Evolutionary conservation across 2,329 filamentous ascomycete genomes (phyloP), one percentile per base, ranked within the genome.

Genomic region (Neofusicoccum laricinum): DNA sequence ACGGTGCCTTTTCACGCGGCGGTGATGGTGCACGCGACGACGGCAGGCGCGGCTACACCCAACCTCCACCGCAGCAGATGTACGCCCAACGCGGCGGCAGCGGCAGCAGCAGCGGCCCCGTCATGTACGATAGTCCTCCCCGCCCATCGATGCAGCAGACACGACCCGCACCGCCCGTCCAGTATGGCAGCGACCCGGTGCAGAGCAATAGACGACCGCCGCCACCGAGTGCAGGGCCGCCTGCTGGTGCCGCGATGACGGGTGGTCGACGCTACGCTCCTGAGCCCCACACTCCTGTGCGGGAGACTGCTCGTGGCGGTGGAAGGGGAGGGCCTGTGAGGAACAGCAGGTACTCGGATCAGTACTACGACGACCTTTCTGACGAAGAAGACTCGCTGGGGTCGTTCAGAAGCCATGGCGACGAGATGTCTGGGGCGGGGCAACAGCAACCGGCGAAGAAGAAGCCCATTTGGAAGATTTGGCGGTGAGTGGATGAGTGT

Each of bases 381-480:
- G 48, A 61, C 14, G 66, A 68, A 55, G 66, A 69, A 8, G 58
- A 50, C 15, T 66, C 75, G 71, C 43, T 69, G 71, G 40, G 53
- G 10, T 49, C 38, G 7, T 78, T 72, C 10, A 70, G 75, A 65
- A 67, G 69, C 58, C 67, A 75, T 55, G 70, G 76, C 67, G 67
- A 65, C 25, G 74, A 76, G 19, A 5, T 6, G 34, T 41, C 11
- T n/a, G 12, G 66, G 40, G 53, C 50, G 25, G 34, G n/a, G n/a
- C n/a, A 11, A 30, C 30, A n/a, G 32, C 8, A 6, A 15, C 66
- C 69, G 34, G 71, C 72, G n/a, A 71, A 75, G 66, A 80, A 76
- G 59, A 80, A 79, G 67, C 72, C 66, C 66, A 74, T 71, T 68
- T 77, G 72, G 75, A 75, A 74, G 73, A 74, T 76, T 68, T 74